phyloP scores from a whole-genome alignment of 139 green algal species.

The Micractinium sp. region DNA sequence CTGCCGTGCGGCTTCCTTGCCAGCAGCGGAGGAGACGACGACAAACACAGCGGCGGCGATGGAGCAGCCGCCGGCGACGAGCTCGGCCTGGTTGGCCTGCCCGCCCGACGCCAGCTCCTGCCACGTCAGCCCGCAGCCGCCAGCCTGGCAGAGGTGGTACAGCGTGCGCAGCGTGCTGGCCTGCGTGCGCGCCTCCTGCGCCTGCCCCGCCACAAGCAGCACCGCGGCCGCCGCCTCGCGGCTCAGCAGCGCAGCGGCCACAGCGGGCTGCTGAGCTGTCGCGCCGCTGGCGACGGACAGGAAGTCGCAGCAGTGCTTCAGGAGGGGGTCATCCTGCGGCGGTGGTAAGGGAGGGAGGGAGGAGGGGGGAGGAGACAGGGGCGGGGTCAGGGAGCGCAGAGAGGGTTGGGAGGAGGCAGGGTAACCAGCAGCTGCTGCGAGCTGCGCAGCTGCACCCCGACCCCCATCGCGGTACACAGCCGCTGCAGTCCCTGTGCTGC shows the following conservation, averaged over 20 bases:
- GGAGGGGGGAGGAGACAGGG: neutral
- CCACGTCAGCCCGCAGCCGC: slow-evolving; percentile 27
- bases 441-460: too few relatives aligned
- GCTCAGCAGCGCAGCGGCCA: slow-evolving; percentile 15
- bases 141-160: slow-evolving; percentile 12
- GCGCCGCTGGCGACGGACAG: neutral
- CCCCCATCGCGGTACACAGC: too few relatives aligned
- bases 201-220: slow-evolving; percentile 3
- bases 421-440: neutral
- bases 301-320: slow-evolving; percentile 26
- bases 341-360: neutral
- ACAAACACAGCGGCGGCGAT: neutral
- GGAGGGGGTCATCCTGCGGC: slow-evolving; percentile 20
- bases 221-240: slow-evolving; percentile 6
- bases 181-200: slow-evolving; percentile 2
- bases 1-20: neutral
- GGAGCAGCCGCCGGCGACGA: neutral
- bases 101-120: slow-evolving; percentile 2
- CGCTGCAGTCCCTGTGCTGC: neutral
- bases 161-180: slow-evolving; percentile 17
- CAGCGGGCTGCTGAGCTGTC: neutral
- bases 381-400: neutral
- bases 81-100: neutral
- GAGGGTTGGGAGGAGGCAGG: neutral
- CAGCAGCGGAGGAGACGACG: neutral